phyloP scores from a whole-genome alignment of 2,329 filamentous ascomycete species.

The Penicillium thymicola region DNA sequence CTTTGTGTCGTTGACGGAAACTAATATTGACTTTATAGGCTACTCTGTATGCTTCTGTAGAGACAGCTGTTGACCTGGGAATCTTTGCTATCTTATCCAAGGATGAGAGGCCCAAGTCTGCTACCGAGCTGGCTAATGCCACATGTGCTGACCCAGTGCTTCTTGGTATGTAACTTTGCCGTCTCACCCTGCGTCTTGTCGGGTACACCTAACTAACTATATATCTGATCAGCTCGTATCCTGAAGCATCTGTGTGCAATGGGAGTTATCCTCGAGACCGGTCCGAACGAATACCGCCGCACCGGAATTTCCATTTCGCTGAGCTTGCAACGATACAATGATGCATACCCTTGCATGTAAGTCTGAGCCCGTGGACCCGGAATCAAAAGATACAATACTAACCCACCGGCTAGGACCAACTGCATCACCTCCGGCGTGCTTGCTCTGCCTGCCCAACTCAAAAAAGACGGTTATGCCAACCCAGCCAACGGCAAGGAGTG shows the following conservation, averaged over 20 bases:
- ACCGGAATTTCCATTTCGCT: slow-evolving; percentile 34
- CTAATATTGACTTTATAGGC: background rate
- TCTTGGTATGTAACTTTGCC: slow-evolving; percentile 14
- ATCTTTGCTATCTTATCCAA: slow-evolving; percentile 22
- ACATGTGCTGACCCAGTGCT: slow-evolving; percentile 18
- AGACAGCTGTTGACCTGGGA: slow-evolving; percentile 23
- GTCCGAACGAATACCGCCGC: slow-evolving; percentile 31
- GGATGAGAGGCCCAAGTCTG: slow-evolving; percentile 23
- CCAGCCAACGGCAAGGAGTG: slow-evolving; percentile 25
- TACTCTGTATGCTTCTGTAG: slow-evolving; percentile 20
- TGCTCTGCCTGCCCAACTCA: slow-evolving; percentile 26
- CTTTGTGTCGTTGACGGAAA: background rate
- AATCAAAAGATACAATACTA: background rate
- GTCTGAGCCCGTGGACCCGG: background rate
- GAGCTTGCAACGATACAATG: slow-evolving; percentile 14
- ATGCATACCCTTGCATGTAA: slow-evolving; percentile 27
- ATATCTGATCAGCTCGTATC: slow-evolving; percentile 23
- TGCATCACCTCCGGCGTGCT: slow-evolving; percentile 25
- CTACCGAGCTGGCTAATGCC: slow-evolving; percentile 18
- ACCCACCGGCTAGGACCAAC: slow-evolving; percentile 18
- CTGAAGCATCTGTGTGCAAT: slow-evolving; percentile 37
- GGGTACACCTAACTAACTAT: background rate
- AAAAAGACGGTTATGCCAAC: slow-evolving; percentile 26
- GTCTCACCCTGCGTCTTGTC: background rate
- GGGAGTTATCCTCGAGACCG: slow-evolving; percentile 34